A percentile compares a stretch with the other conserved stretches of the same genome.
Evolutionary conservation across 2,329 filamentous ascomycete genomes (phyloP).

Genomic region (Nannizziopsis arthrosporioides): DNA sequence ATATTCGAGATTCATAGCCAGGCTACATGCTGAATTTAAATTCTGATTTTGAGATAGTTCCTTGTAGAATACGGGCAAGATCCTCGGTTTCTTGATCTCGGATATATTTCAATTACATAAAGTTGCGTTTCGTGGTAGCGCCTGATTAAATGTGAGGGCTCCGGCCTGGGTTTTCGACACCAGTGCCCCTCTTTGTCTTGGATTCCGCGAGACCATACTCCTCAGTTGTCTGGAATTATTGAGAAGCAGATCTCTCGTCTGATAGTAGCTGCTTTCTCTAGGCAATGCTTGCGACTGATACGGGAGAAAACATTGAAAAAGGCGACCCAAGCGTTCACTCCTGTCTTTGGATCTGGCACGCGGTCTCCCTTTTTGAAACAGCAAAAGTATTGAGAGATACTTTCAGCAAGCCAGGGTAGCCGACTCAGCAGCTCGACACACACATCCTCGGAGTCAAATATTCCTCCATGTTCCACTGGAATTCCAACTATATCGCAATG

Average conservation of each 20-base stretch:
- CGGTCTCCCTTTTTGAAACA: constrained; percentile 21
- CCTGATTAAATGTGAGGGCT: too few relatives aligned
- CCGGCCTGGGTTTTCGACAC: too few relatives aligned
- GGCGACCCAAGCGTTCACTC: constrained; percentile 22
- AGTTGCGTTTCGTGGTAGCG: too few relatives aligned
- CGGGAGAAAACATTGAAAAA: constrained; percentile 24
- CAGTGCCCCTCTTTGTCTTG: too few relatives aligned
- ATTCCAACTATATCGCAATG: constrained; percentile 19
- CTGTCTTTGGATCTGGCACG: constrained; percentile 21
- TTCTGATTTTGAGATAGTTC: too few relatives aligned
- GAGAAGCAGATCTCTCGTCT: constrained; percentile 3
- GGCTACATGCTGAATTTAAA: too few relatives aligned
- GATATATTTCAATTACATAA: too few relatives aligned
- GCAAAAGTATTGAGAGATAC: constrained; percentile 18
- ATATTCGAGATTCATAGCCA: too few relatives aligned
- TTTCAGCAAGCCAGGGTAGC: constrained; percentile 18
- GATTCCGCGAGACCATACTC: too few relatives aligned
- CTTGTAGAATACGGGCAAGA: too few relatives aligned
- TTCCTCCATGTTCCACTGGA: constrained; percentile 20
- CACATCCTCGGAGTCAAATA: constrained; percentile 25
- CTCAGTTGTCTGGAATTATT: too few relatives aligned
- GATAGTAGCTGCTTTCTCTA: constrained; percentile 1
- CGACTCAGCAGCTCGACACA: constrained; percentile 21
- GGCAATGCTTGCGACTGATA: neutral
- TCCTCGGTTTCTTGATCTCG: too few relatives aligned